Base-by-base conservation (phyloP, 495 filamentous ascomycete species). In the Xanthoparmelia taractica region DNA sequence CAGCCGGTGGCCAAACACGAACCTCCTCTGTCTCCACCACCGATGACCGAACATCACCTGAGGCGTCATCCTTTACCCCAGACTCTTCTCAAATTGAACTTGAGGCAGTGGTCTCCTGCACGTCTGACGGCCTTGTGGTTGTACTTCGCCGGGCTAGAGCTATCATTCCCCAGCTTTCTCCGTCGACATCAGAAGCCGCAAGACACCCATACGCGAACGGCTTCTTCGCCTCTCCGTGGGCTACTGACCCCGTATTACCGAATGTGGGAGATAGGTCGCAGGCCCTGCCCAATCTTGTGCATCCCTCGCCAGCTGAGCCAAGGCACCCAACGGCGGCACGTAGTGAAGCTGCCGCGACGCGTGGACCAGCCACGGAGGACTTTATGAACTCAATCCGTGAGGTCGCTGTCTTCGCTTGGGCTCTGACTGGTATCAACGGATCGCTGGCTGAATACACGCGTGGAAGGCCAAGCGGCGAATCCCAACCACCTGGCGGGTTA, bases 81-180 rank as follows among this genome's bases (percentile, higher is more conserved):
- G 65, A 64, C 13, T 69, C 65, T 10, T 63, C 58, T 43, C 67
- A 59, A 12, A 77, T 88, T 59, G 90, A 94, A 68, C 75, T 96
- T 43, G 91, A 96, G 73, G 90, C 91, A 17, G 91, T 96, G 25
- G 85, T 95, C 43, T 95, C 91, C 8, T 96, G 91, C 71, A 92
- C 91, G 3, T 95, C 91, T 2, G 91, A 95, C 71, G 91, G 91
- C 15, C 76, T 96, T 17, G 91, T 95, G 12, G 90, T 95, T 23
- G 86, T 93, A 36, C 78, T 96, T 15, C 87, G 91, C 47, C 84
- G 82, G 57, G 90, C 91, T 34, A 79, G 88, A 33, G 86, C 90
- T 23, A 78, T 84, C 5, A 84, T 91, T 47, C 87, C 88, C 20
- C 75, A 77, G 36, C 58, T 71, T 12, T 57, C 68, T 34, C 61